Conservation (phyloP, 2,329 filamentous ascomycete species). For the Endocalyx cinctus region DNA sequence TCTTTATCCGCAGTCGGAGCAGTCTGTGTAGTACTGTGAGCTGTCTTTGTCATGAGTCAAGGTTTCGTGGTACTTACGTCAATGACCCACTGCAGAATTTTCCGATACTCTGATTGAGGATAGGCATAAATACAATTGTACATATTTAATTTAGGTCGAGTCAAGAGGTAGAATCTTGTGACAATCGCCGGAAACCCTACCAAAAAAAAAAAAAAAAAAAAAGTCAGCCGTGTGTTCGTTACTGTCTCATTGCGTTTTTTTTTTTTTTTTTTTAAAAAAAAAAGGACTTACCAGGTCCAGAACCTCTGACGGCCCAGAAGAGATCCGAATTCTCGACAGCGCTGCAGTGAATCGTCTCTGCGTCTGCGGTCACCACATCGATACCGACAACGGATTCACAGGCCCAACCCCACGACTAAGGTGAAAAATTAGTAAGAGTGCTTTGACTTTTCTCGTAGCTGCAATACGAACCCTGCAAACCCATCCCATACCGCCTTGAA, state of each 20-base stretch:
- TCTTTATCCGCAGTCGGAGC: slow-evolving; percentile 29
- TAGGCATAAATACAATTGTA: slow-evolving; percentile 40
- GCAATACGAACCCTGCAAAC: slow-evolving; percentile 39
- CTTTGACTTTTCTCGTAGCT: no score
- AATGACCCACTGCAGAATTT: slow-evolving; percentile 43
- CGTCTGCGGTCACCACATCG: slow-evolving; percentile 44
- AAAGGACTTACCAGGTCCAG: slow-evolving; percentile 33
- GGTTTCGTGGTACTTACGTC: slow-evolving; percentile 33
- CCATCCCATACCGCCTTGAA: slow-evolving; percentile 57
- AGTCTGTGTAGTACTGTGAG: slow-evolving; percentile 3
- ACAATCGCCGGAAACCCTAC: slow-evolving; percentile 49
- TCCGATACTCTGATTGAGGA: slow-evolving; percentile 37
- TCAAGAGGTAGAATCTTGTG: slow-evolving; percentile 44
- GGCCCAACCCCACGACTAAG: slow-evolving; percentile 51
- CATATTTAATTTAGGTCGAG: slow-evolving; percentile 27
- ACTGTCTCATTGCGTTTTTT: no score
- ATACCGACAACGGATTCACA: slow-evolving; percentile 42
- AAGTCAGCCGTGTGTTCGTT: no score
- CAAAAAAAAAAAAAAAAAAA: neutral
- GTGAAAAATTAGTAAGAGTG: neutral
- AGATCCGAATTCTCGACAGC: slow-evolving; percentile 37
- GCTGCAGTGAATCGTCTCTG: slow-evolving; percentile 30
- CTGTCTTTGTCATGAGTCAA: neutral
- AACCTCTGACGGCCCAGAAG: slow-evolving; percentile 45
- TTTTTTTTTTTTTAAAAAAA: no score